Evolutionary conservation across 2,329 filamentous ascomycete species (phyloP).

Genomic region (Clathrospora elynae): DNA sequence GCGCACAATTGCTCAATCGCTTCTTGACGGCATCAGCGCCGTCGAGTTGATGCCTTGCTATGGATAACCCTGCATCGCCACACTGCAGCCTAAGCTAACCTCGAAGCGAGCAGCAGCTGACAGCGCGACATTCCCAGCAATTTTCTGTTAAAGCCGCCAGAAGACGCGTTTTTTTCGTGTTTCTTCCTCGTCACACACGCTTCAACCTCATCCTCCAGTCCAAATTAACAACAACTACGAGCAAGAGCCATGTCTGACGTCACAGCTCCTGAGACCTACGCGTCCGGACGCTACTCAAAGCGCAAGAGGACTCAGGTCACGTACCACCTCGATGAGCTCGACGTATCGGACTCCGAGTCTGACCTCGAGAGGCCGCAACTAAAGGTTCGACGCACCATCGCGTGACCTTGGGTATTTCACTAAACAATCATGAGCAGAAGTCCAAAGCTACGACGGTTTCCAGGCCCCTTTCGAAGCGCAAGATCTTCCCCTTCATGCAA

Average conservation of each 20-base stretch:
- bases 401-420: background rate
- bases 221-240: too few species aligned
- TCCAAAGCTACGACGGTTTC: slow-evolving; percentile 18
- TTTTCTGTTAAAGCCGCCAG: slow-evolving; percentile 25
- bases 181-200: slow-evolving; percentile 18
- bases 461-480: slow-evolving; percentile 35
- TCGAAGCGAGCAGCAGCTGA: slow-evolving; percentile 21
- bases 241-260: slow-evolving; percentile 23
- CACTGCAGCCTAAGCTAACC: slow-evolving; percentile 44
- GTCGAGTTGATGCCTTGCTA: slow-evolving; percentile 38
- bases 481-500: slow-evolving; percentile 43
- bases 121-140: slow-evolving; percentile 11
- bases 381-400: slow-evolving; percentile 32
- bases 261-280: slow-evolving; percentile 14
- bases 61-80: slow-evolving; percentile 28
- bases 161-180: slow-evolving; percentile 35
- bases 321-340: slow-evolving; percentile 35
- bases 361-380: slow-evolving; percentile 22
- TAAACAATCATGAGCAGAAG: slow-evolving; percentile 25
- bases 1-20: background rate
- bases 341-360: slow-evolving; percentile 27
- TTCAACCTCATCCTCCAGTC: background rate
- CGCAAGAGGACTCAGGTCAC: slow-evolving; percentile 43
- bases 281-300: slow-evolving; percentile 38
- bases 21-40: background rate